Percentiles rank a stretch among this genome's conserved stretches.
Conservation (phyloP, 2,329 filamentous ascomycete genomes). For the Simplicillium aogashimaense region DNA sequence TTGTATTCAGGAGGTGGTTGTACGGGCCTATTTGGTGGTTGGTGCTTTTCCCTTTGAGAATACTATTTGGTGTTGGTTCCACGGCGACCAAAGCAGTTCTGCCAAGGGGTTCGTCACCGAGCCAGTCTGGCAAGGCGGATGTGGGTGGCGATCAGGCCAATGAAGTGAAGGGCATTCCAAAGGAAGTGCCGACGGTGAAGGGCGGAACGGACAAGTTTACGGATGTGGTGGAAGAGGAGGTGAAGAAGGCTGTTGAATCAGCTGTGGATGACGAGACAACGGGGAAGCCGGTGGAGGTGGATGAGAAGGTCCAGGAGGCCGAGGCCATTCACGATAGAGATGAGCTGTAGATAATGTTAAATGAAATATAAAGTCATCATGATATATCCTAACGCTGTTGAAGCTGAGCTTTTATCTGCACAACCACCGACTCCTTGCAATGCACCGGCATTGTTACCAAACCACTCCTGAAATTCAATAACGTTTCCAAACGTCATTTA, state of each 20-base stretch:
- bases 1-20: conserved; percentile 72
- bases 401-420: conserved; percentile 1
- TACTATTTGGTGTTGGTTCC: conserved; percentile 50
- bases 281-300: conserved; percentile 4
- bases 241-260: conserved; percentile 43
- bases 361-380: neutral
- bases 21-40: conserved; percentile 91
- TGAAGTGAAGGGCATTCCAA: conserved; percentile 23
- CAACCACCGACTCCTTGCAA: neutral
- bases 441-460: too few relatives aligned
- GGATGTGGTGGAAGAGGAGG: conserved; percentile 33
- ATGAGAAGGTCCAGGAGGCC: conserved; percentile 16
- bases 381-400: conserved; percentile 2
- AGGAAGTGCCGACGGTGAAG: conserved; percentile 39
- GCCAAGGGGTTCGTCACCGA: conserved; percentile 15
- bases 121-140: conserved; percentile 14
- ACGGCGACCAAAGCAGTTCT: conserved; percentile 44
- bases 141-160: conserved; percentile 16
- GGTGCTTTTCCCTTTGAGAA: conserved; percentile 68
- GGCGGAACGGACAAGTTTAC: conserved; percentile 20
- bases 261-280: conserved; percentile 5
- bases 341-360: conserved; percentile 5
- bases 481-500: neutral
- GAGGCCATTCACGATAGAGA: conserved; percentile 14
- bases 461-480: too few relatives aligned